Percentiles rank a stretch among this genome's conserved stretches.
Conservation (phyloP, 352 stramenopile genomes). For the Phytophthora pseudosyringae region DNA sequence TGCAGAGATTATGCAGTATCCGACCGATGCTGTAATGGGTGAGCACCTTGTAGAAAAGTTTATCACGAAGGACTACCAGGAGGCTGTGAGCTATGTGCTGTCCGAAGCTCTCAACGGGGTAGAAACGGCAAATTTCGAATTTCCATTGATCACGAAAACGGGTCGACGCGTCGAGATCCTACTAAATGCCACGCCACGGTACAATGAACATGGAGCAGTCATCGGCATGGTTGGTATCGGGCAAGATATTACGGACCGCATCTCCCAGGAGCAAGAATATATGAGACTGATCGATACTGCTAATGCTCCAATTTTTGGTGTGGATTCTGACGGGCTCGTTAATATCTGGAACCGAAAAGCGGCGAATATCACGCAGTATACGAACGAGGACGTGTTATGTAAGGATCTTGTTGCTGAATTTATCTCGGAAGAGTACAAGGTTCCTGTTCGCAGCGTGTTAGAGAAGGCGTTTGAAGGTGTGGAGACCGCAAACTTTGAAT, state of each 20-base stretch:
- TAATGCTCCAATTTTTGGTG: slow-evolving; percentile 74
- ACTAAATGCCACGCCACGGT: slow-evolving; percentile 57
- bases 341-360: slow-evolving; percentile 77
- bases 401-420: slow-evolving; percentile 48
- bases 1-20: slow-evolving; percentile 70
- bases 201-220: slow-evolving; percentile 54
- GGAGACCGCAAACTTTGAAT: slow-evolving; percentile 63
- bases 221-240: slow-evolving; percentile 70
- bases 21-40: slow-evolving; percentile 61
- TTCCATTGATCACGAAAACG: slow-evolving; percentile 60
- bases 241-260: slow-evolving; percentile 68
- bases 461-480: slow-evolving; percentile 61
- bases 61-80: slow-evolving; percentile 64
- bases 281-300: slow-evolving; percentile 72
- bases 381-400: slow-evolving; percentile 54
- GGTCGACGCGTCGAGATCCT: slow-evolving; percentile 51
- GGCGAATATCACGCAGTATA: slow-evolving; percentile 62
- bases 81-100: slow-evolving; percentile 59
- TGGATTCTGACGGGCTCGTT: slow-evolving; percentile 56
- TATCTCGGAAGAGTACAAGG: slow-evolving; percentile 40
- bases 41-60: slow-evolving; percentile 69
- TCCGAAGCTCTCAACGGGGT: slow-evolving; percentile 63
- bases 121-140: slow-evolving; percentile 72
- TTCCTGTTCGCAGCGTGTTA: slow-evolving; percentile 36
- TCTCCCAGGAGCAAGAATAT: slow-evolving; percentile 75